phyloP scores from a whole-genome alignment of 1,284 basidiomycete species.

The Ustilago xerochloae region DNA sequence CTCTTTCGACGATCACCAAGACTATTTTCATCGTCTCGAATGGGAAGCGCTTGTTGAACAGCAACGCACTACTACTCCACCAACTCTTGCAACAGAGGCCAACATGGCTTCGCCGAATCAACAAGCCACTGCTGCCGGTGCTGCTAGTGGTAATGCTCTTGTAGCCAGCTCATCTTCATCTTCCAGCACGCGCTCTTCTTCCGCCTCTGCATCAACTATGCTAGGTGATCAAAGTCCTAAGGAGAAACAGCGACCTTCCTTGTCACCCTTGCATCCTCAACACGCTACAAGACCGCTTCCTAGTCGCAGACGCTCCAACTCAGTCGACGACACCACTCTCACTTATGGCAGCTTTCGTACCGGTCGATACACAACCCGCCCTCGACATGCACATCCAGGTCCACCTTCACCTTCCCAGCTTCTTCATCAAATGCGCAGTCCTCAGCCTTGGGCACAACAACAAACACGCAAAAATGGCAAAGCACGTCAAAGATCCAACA shows the following conservation, averaged over 20 bases:
- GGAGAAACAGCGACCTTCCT: constrained; percentile 12
- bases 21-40: constrained; percentile 41
- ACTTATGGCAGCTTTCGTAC: constrained; percentile 12
- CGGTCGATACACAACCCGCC: constrained; percentile 24
- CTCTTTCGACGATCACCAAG: constrained; percentile 49
- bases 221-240: constrained; percentile 6
- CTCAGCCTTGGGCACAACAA: constrained; percentile 10
- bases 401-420: constrained; percentile 12
- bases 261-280: neutral
- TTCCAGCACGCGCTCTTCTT: constrained; percentile 1
- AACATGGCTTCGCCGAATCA: constrained; percentile 6
- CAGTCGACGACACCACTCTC: constrained; percentile 15
- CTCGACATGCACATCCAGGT: constrained; percentile 39
- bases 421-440: constrained; percentile 19
- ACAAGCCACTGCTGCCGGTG: neutral
- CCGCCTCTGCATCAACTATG: constrained; percentile 10
- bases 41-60: constrained; percentile 32
- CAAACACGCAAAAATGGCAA: neutral
- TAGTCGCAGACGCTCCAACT: constrained; percentile 29
- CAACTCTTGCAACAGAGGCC: neutral
- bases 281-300: neutral
- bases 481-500: constrained; percentile 15
- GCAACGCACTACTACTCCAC: neutral
- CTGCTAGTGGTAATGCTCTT: too few relatives aligned
- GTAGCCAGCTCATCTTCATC: constrained; percentile 5